Conservation (phyloP, 495 filamentous ascomycete species). For the Lindgomyces ingoldianus region DNA sequence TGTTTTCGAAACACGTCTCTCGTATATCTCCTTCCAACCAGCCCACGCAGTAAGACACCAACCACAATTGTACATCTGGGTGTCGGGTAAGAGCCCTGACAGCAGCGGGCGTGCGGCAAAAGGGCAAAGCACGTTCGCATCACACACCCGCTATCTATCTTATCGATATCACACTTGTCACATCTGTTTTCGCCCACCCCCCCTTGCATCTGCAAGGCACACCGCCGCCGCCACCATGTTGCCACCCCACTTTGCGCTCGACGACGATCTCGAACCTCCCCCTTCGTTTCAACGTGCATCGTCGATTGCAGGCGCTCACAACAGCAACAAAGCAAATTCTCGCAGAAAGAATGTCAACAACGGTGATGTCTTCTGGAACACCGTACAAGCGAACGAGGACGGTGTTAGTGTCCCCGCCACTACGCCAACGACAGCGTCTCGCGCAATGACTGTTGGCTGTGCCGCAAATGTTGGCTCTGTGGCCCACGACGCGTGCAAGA, state of each 20-base stretch:
- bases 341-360: not conserved
- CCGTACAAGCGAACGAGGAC: not conserved
- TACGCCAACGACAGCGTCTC: not conserved
- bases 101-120: no score
- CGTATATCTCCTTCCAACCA: no score
- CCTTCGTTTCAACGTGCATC: constrained; percentile 14
- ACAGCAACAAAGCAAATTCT: no score
- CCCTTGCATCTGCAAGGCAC: constrained; percentile 22
- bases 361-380: not conserved
- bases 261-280: constrained; percentile 17
- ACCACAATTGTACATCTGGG: no score
- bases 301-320: no score
- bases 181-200: constrained; percentile 4
- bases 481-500: not conserved
- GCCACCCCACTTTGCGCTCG: constrained; percentile 4
- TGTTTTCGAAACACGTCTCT: not conserved
- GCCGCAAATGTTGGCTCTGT: not conserved
- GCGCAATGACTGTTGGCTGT: not conserved
- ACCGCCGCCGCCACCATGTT: not conserved
- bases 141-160: not conserved
- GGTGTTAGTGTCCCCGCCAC: no score
- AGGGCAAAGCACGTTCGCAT: not conserved
- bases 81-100: no score
- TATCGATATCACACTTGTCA: constrained; percentile 14
- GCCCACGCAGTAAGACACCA: no score